Evolutionary conservation across 345 rosid species (phyloP).

Genomic region (Salix viminalis): DNA sequence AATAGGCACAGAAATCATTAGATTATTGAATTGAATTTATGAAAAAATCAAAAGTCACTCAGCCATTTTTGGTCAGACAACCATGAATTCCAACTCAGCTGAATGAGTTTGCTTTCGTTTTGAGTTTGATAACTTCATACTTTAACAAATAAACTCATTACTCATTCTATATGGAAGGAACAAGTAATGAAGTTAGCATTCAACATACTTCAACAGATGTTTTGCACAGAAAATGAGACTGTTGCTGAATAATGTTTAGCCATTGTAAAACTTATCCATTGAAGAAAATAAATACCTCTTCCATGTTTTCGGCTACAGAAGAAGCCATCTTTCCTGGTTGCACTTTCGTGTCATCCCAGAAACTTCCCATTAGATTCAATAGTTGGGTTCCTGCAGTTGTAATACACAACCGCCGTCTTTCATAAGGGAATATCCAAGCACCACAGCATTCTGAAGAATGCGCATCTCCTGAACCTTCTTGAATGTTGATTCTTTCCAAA

Average conservation of each 20-base stretch:
- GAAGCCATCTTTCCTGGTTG: conserved; percentile 20
- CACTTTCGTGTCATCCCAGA: conserved; percentile 12
- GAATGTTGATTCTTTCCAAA: conserved; percentile 20
- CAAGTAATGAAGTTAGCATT: too few species aligned
- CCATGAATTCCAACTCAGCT: neutral
- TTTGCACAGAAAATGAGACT: too few species aligned
- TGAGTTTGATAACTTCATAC: too few species aligned
- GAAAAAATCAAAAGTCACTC: neutral
- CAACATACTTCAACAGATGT: too few species aligned
- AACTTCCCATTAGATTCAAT: conserved; percentile 32
- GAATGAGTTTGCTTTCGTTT: too few species aligned
- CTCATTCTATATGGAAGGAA: too few species aligned
- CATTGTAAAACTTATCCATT: neutral
- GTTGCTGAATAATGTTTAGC: too few species aligned
- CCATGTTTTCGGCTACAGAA: conserved; percentile 17
- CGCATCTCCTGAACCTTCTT: conserved; percentile 24
- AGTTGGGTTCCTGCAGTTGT: conserved; percentile 42
- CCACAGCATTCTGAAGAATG: conserved; percentile 30
- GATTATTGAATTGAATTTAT: neutral
- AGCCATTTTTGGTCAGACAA: neutral
- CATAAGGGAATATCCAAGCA: conserved; percentile 72
- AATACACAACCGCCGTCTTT: conserved; percentile 36
- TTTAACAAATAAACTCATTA: too few species aligned
- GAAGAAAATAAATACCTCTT: conserved; percentile 39
- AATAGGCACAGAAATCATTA: neutral